phyloP scores from a whole-genome alignment of 1,284 basidiomycete species.

The Cryptococcus hybrid region DNA sequence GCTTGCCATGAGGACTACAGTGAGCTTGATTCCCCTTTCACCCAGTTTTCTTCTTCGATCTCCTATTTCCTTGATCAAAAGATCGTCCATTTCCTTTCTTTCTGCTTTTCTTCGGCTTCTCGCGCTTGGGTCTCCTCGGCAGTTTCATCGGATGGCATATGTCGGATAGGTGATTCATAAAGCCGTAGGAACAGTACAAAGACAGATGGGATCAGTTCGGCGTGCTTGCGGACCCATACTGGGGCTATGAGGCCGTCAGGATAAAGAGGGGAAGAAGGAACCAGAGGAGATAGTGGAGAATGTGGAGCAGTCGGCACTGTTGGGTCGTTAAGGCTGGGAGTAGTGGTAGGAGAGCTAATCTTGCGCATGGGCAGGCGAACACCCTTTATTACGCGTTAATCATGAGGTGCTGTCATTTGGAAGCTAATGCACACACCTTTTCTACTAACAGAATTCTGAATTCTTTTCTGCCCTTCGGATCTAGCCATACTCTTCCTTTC shows the following conservation, averaged over 20 bases:
- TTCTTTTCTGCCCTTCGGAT: constrained; percentile 52
- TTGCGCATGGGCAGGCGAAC: constrained; percentile 85
- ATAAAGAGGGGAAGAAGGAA: constrained; percentile 79
- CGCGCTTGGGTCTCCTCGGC: constrained; percentile 16
- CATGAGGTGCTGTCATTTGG: not conserved
- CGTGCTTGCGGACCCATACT: constrained; percentile 95
- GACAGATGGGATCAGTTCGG: constrained; percentile 82
- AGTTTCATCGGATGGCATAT: constrained; percentile 17
- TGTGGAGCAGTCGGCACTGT: constrained; percentile 52
- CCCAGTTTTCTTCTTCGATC: constrained; percentile 71
- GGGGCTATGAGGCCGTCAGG: constrained; percentile 95
- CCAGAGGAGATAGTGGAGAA: constrained; percentile 87
- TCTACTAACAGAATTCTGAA: constrained; percentile 82
- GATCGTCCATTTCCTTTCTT: constrained; percentile 65
- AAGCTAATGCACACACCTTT: constrained; percentile 52
- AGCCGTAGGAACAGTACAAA: constrained; percentile 86
- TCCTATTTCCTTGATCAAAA: constrained; percentile 73
- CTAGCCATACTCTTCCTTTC: constrained; percentile 53
- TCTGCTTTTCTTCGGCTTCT: constrained; percentile 20
- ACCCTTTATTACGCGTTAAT: constrained; percentile 47
- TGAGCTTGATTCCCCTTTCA: constrained; percentile 88
- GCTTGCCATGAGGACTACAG: constrained; percentile 86
- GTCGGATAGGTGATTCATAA: constrained; percentile 57
- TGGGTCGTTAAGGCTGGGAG: not conserved
- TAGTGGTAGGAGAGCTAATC: constrained; percentile 40